Evolutionary conservation across 176 grass and related monocot species (phyloP).

Genomic region (Sorghum bicolor): DNA sequence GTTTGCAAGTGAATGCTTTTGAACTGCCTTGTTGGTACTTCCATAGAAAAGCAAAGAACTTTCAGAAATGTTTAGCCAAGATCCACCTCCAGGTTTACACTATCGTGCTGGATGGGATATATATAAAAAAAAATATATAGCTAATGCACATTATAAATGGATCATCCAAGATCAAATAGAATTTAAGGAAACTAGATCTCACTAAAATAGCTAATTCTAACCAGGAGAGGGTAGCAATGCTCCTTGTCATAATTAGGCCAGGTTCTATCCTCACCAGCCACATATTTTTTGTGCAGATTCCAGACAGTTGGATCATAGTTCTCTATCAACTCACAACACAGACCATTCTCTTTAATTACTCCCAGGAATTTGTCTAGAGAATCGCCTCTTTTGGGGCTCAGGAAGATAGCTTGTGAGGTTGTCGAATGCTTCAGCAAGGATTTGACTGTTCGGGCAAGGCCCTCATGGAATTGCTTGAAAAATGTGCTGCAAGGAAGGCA

Average conservation of each 20-base stretch:
- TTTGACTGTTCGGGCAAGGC: constrained; percentile 53
- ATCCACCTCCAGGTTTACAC: not conserved
- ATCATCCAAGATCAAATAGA: constrained; percentile 17
- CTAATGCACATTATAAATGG: constrained; percentile 17
- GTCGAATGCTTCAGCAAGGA: constrained; percentile 55
- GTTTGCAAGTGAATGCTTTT: not conserved
- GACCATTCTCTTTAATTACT: constrained; percentile 50
- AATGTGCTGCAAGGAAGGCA: constrained; percentile 55
- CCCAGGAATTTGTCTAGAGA: constrained; percentile 72
- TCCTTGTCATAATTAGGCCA: constrained; percentile 83
- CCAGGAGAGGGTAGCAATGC: constrained; percentile 80
- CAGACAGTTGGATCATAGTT: constrained; percentile 75
- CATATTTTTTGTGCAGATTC: constrained; percentile 63
- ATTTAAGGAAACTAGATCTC: constrained; percentile 7
- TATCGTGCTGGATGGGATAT: not conserved
- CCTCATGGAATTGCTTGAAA: constrained; percentile 78
- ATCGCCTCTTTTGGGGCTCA: constrained; percentile 88
- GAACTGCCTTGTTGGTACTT: not conserved
- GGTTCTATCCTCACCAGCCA: constrained; percentile 40
- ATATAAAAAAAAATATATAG: not conserved
- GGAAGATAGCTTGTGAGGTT: constrained; percentile 71
- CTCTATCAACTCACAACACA: constrained; percentile 69
- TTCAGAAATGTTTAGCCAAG: not conserved
- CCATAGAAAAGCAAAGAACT: not conserved
- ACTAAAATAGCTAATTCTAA: constrained; percentile 42